phyloP scores from a whole-genome alignment of 78 protist genomes.

The Diacronema lutheri region DNA sequence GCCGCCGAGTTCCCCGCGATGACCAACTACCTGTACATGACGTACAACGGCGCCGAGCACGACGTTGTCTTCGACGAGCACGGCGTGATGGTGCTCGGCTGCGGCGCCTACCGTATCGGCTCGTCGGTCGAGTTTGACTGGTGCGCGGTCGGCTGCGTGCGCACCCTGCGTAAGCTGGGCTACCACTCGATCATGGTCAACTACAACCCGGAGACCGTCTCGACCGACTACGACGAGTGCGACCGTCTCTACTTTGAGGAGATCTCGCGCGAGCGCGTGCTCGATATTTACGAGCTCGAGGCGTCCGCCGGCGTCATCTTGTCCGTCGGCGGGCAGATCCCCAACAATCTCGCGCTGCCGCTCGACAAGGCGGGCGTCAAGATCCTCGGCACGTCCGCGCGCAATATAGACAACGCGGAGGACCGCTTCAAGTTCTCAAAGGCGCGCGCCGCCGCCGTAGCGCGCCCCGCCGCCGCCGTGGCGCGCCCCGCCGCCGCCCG shows the following conservation, averaged over 20 bases:
- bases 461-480: no score
- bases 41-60: constrained; percentile 79
- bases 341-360: constrained; percentile 74
- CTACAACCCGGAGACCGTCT: constrained; percentile 97
- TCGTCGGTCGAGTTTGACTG: constrained; percentile 74
- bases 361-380: not conserved
- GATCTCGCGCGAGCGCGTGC: constrained; percentile 83
- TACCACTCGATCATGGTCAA: constrained; percentile 81
- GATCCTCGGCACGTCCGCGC: constrained; percentile 69
- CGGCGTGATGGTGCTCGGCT: constrained; percentile 2
- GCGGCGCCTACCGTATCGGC: constrained; percentile 78
- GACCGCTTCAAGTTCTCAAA: constrained; percentile 76
- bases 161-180: constrained; percentile 79
- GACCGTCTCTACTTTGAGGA: constrained; percentile 73
- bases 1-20: constrained; percentile 95
- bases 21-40: constrained; percentile 92
- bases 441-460: no score
- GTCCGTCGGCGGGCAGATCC: constrained; percentile 56
- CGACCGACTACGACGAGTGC: constrained; percentile 96
- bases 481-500: no score
- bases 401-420: constrained; percentile 88
- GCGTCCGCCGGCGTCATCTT: constrained; percentile 71
- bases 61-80: constrained; percentile 45
- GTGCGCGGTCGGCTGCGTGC: constrained; percentile 58
- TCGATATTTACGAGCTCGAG: constrained; percentile 77